phyloP scores from a whole-genome alignment of 495 filamentous ascomycete genomes.

The Penicillium samsonianum region DNA sequence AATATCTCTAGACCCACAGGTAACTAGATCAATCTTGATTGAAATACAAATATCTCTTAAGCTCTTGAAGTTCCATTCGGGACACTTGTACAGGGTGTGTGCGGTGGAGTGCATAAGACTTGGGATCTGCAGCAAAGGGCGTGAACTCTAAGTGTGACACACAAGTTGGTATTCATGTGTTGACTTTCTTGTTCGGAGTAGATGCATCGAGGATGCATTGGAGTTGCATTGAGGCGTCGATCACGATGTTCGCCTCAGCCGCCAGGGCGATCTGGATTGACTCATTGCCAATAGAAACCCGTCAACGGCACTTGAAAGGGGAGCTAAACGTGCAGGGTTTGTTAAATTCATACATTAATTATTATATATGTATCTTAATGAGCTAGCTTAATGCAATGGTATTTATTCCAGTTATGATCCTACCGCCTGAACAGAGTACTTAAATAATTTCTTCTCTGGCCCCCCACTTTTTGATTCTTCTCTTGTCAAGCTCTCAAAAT shows the following conservation, averaged over 20 bases:
- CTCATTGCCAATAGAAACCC: background rate
- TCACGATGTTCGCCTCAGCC: constrained; percentile 7
- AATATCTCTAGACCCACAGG: background rate
- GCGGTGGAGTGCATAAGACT: background rate
- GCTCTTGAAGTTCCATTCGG: background rate
- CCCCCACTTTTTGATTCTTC: constrained; percentile 4
- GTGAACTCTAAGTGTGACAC: constrained; percentile 10
- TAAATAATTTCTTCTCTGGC: background rate
- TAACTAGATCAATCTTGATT: background rate
- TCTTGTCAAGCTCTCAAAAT: background rate
- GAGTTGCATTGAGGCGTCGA: constrained; percentile 7
- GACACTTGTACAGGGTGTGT: background rate
- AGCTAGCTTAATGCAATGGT: background rate
- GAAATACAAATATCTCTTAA: background rate
- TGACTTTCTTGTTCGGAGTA: background rate
- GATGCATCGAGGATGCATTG: background rate
- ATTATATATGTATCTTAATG: too few species aligned
- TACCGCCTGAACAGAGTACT: background rate
- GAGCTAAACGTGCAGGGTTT: background rate
- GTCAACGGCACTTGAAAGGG: background rate
- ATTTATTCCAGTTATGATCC: constrained; percentile 1
- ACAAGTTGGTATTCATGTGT: background rate
- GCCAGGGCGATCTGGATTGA: constrained; percentile 6
- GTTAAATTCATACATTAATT: too few species aligned
- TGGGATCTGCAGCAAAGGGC: background rate